Percentiles rank a stretch among this genome's conserved stretches.
Evolutionary conservation across 768 basidiomycete species (phyloP).

Genomic region (Ephemerocybe angulata): DNA sequence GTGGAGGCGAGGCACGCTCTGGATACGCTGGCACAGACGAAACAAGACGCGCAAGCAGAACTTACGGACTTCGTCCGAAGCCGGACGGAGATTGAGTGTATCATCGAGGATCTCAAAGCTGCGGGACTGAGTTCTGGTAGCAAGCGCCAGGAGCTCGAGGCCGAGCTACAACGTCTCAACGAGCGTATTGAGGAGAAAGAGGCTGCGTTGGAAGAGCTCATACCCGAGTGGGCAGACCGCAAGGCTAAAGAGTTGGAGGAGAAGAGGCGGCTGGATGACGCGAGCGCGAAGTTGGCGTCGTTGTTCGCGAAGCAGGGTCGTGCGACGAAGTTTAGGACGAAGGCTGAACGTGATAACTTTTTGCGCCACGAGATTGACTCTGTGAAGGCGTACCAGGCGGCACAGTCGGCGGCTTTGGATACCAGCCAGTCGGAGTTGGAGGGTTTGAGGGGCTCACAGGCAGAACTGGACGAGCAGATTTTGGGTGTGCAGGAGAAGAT

Average conservation of each 20-base stretch:
- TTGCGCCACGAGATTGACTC: constrained; percentile 76
- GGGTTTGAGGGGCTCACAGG: constrained; percentile 43
- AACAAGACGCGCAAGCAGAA: constrained; percentile 76
- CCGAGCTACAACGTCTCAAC: constrained; percentile 61
- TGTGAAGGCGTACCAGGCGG: constrained; percentile 56
- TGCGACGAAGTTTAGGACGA: constrained; percentile 77
- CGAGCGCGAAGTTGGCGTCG: constrained; percentile 63
- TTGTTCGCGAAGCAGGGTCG: constrained; percentile 92
- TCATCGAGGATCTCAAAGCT: constrained; percentile 69
- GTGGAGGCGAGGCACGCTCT: constrained; percentile 65
- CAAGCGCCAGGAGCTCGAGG: constrained; percentile 56
- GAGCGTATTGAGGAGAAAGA: constrained; percentile 63
- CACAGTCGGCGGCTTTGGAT: constrained; percentile 55
- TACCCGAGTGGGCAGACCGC: constrained; percentile 68
- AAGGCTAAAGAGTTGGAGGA: constrained; percentile 49
- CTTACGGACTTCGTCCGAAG: constrained; percentile 82
- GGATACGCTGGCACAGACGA: constrained; percentile 65
- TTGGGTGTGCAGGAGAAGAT: constrained; percentile 53
- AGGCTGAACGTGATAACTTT: constrained; percentile 78
- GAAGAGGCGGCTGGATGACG: constrained; percentile 69
- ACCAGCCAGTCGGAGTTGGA: constrained; percentile 49
- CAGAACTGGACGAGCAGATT: constrained; percentile 58
- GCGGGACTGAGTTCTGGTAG: constrained; percentile 64
- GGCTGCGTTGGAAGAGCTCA: constrained; percentile 52
- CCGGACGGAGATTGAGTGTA: constrained; percentile 83